Conservation (phyloP, 495 filamentous ascomycete genomes). For the Xylaria curta region DNA sequence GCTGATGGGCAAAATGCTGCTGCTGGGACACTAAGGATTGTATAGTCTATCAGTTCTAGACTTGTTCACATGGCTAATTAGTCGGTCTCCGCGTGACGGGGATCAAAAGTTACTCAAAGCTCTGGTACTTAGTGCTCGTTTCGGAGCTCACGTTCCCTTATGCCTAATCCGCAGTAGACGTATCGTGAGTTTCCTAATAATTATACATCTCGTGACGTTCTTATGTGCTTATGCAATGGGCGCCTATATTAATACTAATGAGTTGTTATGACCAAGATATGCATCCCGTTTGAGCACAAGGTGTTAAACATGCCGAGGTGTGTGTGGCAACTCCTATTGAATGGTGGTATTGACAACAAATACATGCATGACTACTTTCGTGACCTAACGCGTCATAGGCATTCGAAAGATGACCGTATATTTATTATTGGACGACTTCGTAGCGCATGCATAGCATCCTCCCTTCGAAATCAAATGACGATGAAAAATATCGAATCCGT, state of each 20-base stretch:
- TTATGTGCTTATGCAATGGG: not conserved
- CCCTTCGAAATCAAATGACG: not conserved
- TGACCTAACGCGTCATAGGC: not conserved
- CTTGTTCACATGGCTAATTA: conserved; percentile 15
- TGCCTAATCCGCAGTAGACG: not conserved
- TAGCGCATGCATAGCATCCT: not conserved
- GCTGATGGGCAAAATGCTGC: conserved; percentile 12
- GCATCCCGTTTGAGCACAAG: not conserved
- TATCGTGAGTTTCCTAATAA: not conserved
- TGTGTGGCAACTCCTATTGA: conserved; percentile 8
- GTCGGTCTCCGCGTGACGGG: not conserved
- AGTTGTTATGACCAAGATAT: not conserved
- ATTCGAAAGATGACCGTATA: not conserved
- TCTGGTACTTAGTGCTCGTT: not conserved
- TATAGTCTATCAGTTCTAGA: conserved; percentile 3
- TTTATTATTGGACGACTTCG: not conserved
- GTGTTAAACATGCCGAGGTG: not conserved
- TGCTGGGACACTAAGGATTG: not conserved
- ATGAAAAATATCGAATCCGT: not conserved
- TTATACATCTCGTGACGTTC: not conserved
- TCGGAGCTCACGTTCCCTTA: conserved; percentile 6
- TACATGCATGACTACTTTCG: conserved; percentile 1
- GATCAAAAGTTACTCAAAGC: not conserved
- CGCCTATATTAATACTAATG: not conserved
- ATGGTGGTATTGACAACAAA: conserved; percentile 6